Base-by-base conservation (phyloP, 164 flowering plant genomes). In the Magnolia officinalis region DNA sequence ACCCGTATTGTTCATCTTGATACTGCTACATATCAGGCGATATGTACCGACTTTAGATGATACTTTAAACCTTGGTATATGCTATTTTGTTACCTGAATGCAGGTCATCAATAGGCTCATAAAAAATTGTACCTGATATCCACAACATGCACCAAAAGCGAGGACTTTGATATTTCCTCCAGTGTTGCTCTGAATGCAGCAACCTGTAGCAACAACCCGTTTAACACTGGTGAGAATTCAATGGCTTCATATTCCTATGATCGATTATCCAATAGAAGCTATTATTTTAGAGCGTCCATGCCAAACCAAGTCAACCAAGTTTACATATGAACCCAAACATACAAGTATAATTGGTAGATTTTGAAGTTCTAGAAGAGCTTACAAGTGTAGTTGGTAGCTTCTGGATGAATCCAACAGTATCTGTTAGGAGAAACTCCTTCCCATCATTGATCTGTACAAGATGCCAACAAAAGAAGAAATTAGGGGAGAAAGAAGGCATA, bases 171-270 rank as follows among this genome's bases (percentile, higher is more conserved):
- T 80, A 95, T 93, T 85, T 95, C 98, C 81, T 95, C 98, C 78
- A 95, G 72, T 59, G 98, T 95, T 79, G 98, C 98, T 81, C 98
- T 87, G 83, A 95, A 95, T 73, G 98, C 98, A 82, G 98, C 98
- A 81, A 95, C 93, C 98, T 95, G 83, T 23, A 76, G 37, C 79
- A 79, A 75, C 45, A 68, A 29, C 19, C 16, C 1, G 63, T 65
- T 65, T 21, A 24, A 65, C 29, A 24, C 65, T 4, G 8, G 7
- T 6, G 13, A 59, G 13, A 61, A 14, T 71, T 50, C 59, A 13
- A 64, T 37, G 59, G 70, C 45, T 21, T 24, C 74, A 23, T 59
- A 65, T 9, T 23, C 11, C 68, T 65, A 65, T 8, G 14, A 65
- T 4, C 1, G 21, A n/a, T 16, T 24, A 29, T 59, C 20, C 37